These are phyloP conservation scores for Coniella vitis DNA, from an alignment of 2,329 filamentous ascomycete species.

Conservation along the genomic window DNA sequence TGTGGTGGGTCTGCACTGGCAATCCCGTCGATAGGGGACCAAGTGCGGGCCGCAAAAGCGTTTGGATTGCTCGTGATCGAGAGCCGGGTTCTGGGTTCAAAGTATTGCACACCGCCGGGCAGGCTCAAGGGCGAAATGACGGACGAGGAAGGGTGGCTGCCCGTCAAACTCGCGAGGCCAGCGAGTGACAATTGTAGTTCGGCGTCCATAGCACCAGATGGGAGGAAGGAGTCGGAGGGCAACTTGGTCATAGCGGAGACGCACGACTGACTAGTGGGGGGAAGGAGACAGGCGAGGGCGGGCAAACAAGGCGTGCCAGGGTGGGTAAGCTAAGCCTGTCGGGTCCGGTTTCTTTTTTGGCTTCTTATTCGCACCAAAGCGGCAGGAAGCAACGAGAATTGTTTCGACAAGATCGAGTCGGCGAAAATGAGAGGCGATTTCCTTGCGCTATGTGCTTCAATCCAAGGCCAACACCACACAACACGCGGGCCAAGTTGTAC, in stretches of 20 bases:
- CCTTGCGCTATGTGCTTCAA: too few species aligned
- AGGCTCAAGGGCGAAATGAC: conserved; percentile 35
- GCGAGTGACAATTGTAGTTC: conserved; percentile 22
- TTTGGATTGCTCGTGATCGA: conserved; percentile 18
- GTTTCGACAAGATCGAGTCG: too few species aligned
- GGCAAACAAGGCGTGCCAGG: neutral
- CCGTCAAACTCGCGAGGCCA: conserved; percentile 18
- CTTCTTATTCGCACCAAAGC: neutral
- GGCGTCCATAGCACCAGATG: conserved; percentile 31
- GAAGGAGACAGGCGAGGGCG: neutral
- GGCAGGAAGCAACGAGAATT: too few species aligned
- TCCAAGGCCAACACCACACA: too few species aligned
- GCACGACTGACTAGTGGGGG: neutral
- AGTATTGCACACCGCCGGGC: conserved; percentile 31
- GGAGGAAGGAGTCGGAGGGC: conserved; percentile 36
- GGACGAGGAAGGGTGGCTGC: conserved; percentile 26
- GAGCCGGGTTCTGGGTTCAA: conserved; percentile 25
- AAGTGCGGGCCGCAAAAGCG: conserved; percentile 15
- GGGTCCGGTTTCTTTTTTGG: neutral
- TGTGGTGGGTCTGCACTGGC: conserved; percentile 18
- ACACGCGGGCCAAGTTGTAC: too few species aligned
- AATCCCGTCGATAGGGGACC: conserved; percentile 10
- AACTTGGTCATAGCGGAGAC: conserved; percentile 32
- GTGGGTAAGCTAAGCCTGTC: neutral
- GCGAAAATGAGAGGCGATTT: too few species aligned